Base-by-base conservation (phyloP, 176 grass and related monocot genomes). In the Oryza punctata region DNA sequence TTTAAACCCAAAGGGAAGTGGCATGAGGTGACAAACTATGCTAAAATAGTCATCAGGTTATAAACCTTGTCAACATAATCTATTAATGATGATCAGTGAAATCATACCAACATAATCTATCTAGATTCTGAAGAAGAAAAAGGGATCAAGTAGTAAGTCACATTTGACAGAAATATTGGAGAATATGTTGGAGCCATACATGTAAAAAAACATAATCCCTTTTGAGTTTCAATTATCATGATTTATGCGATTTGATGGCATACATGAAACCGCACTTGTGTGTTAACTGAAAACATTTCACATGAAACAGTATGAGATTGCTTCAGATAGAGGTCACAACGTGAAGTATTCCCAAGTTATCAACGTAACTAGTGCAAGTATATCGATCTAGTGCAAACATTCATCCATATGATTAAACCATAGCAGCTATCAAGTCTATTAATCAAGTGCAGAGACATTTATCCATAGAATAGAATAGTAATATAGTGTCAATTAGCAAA, bases 91-190 rank as follows among this genome's bases (percentile, higher is more conserved):
- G 70, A 72, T 32, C 25, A 82, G 18, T 72, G 80, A 32, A 73
- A 73, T 12, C 63, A 49, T 16, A 28, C 38, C 25, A 72, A 73
- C 37, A 82, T 28, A 82, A 61, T 79, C 63, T 50, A 46, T 35
- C 28, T 52, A 83, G 26, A 47, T 15, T 83, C 57, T 26, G 3
- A 74, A 23, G 7, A 3, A 41, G n/a, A 23, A 49, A 30, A 6
- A 45, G 25, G 1, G 44, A 72, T 12, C 40, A 65, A 28, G 64
- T 19, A 32, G 12, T 28, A 19, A 60, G 11, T 44, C 40, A 59
- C 38, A 0, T 15, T 69, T 63, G 14, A 47, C n/a, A 40, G 24
- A 83, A 19, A 27, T 19, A 9, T 1, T 11, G 41, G 13, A 83
- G 5, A 69, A 44, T 60, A 45, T 57, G 13, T 49, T 69, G 49